Base-by-base conservation (phyloP, 164 flowering plant species). In the Kalanchoe fedtschenkoi region DNA sequence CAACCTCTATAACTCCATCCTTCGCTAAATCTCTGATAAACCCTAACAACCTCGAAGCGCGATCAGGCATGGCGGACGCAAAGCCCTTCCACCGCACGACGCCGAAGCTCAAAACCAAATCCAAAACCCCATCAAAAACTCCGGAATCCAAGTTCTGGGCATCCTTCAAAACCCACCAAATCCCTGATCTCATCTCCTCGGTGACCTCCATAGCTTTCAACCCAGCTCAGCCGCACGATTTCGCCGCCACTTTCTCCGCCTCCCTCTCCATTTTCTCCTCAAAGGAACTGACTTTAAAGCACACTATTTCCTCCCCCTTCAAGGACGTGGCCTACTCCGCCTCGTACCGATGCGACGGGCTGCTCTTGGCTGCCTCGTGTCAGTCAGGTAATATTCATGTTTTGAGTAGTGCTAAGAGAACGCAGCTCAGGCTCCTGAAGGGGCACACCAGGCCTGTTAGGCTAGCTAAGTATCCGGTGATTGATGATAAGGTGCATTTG, bases 121-220 rank as follows among this genome's bases (percentile, higher is more conserved):
- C 83, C 22, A 72, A 69, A 51, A 76, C 72, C 22, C 61, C 77
- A 21, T 70, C 80, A 0, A 61, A 78, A 57, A 70, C 88, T 5
- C 81, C 91, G 7, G 97, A 92, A 68, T 80, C 95, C 28, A 83
- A 80, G 60, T 83, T 77, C 76, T 92, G 95, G 97, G 68, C 80
- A 34, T 86, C 98, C 29, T 93, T 83, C 89, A 88, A 90, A 71
- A 54, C 80, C 63, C 76, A 75, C 6, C 71, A 73, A 58, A 76
- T 77, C 71, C 68, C 81, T 21, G 62, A 76, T 67, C 83, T 83
- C 43, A 58, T 75, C 61, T 81, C 78, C 61, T 68, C 93, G 51
- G 62, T 89, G 39, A 68, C 87, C 44, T 83, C 88, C 47, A 8
- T 92, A 68, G 60, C 72, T 13, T 92, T 89, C 82, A 83, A 93